Evolutionary conservation across 192 early-diverging fungal genomes (phyloP), one percentile per base, ranked within the genome.

Genomic region (Martensiomyces pterosporus): DNA sequence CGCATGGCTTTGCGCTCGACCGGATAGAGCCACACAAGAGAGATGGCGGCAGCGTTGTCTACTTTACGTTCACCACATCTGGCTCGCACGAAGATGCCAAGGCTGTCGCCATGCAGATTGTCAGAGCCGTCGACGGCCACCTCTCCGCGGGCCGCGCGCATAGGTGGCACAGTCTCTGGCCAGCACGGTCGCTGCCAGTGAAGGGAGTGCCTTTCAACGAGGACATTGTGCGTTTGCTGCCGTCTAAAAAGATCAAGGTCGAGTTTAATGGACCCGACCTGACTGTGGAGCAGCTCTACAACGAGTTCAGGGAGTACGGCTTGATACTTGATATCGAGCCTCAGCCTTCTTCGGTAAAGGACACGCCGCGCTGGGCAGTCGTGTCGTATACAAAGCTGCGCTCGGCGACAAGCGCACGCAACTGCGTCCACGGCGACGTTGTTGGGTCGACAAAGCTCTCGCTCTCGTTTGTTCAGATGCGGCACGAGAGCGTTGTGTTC

Each of bases 351-450:
- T 53, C 71, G 1, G 62, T 62, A 43, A 95, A 93, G 59, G 90
- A 92, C 39, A 63, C 82, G 44, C 83, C 89, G 27, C 79, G 84
- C 37, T 86, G 78, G 64, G 95, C 91, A 0, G 70, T 85, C 24
- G 81, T 94, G 47, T 81, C 89, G 47, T 98, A 86, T 57, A 70
- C 81, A 24, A 65, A 77, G 35, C 79, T 87, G 52, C 83, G 90
- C 6, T 72, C 84, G 0, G 92, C 96, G n/a, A 89, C 94, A 1
- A 87, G 86, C 45, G 96, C 96, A 4, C 80, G 87, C 24, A 93
- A 91, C 53, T 98, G 96, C 68, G 67, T 93, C 26, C 88, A 98
- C 52, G 91, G 91, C n/a, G 54, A 84, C 42, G 55, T 75, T 3
- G 63, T 97, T 36, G 79, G 82, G 17, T 78, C 67, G 3, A 90